Evolutionary conservation across 2,329 filamentous ascomycete genomes (phyloP), one percentile per base, ranked within the genome.

Genomic region (Ilyonectria sp.): DNA sequence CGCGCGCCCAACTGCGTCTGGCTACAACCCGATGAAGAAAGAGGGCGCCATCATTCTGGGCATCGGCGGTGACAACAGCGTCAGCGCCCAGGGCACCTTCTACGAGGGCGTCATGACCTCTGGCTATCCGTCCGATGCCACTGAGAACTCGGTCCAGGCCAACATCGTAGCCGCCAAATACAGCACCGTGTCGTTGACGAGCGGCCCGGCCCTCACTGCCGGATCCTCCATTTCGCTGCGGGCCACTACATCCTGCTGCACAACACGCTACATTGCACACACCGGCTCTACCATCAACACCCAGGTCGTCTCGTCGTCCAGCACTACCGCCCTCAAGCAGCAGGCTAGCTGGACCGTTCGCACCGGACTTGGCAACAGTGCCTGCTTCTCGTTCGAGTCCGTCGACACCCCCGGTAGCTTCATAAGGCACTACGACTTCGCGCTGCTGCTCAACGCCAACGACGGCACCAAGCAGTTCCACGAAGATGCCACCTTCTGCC

Each of bases 41-140:
- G 89, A 92, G 74, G 90, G 90, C 13, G 86, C 89, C 63, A 90
- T 92, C 50, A 85, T 92, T 65, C 87, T 92, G n/a, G 90, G 90
- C n/a, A 91, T 91, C 60, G 90, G 90, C n/a, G 90, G 90, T 8
- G 90, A 92, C 71, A 92, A 90, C 79, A 90, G 87, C 74, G 80
- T 82, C 71, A 73, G 86, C 53, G 89, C 83, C 1, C 87, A 90
- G 74, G 89, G 90, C 29, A 91, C 89, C 0, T 90, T 90, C 74
- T 90, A 91, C 77, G 90, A 92, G 78, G 90, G 89, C 26, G 89
- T 87, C 26, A 90, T 92, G 88, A 91, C 89, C 15, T 79, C 82
- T 0, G 88, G 89, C 1, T 91, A 90, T 71, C 89, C 90, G 0
- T 84, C 86, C 2, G 89, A 91, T 69, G 84, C 82, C 11, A 88